Evolutionary conservation across 2,329 filamentous ascomycete species (phyloP).

Genomic region (Emmonsia crescens): DNA sequence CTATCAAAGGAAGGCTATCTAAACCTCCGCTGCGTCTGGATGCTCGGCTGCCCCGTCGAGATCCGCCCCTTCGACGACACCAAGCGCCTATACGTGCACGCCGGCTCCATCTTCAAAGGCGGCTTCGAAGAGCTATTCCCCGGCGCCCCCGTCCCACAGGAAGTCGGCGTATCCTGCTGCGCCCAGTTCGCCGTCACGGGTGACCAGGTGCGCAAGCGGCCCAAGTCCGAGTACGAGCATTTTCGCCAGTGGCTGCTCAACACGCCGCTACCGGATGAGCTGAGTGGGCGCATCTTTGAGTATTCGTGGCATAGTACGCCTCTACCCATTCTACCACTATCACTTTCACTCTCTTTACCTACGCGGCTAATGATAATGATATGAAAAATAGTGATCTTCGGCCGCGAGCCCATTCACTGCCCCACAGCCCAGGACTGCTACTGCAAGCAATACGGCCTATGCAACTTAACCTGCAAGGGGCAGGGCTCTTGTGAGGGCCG

Average conservation of each 20-base stretch:
- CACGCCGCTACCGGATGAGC: conserved; percentile 36
- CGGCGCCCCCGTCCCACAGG: conserved; percentile 26
- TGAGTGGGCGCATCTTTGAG: conserved; percentile 44
- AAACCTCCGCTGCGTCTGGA: conserved; percentile 44
- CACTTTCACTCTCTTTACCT: too few relatives aligned
- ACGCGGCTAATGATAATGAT: too few relatives aligned
- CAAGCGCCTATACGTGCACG: conserved; percentile 37
- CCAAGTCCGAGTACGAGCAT: conserved; percentile 38
- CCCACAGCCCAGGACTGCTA: conserved; percentile 53
- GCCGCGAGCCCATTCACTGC: conserved; percentile 48
- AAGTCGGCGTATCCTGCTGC: conserved; percentile 43
- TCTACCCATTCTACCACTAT: too few relatives aligned
- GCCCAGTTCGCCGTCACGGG: conserved; percentile 45
- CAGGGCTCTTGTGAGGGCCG: conserved; percentile 42
- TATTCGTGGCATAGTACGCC: conserved; percentile 48
- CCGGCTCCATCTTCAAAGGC: conserved; percentile 38
- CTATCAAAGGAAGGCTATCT: conserved; percentile 42
- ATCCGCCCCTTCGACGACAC: conserved; percentile 37
- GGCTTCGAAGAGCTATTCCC: conserved; percentile 43
- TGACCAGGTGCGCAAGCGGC: conserved; percentile 36
- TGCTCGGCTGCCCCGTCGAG: conserved; percentile 41
- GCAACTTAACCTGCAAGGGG: conserved; percentile 33
- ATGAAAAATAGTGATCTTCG: conserved; percentile 47
- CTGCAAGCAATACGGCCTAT: conserved; percentile 55
- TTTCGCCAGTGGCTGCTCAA: conserved; percentile 40